A percentile compares a stretch with the other conserved stretches of the same genome.
Conservation (phyloP, 2,329 filamentous ascomycete genomes). For the Pestalotiopsis sp. region DNA sequence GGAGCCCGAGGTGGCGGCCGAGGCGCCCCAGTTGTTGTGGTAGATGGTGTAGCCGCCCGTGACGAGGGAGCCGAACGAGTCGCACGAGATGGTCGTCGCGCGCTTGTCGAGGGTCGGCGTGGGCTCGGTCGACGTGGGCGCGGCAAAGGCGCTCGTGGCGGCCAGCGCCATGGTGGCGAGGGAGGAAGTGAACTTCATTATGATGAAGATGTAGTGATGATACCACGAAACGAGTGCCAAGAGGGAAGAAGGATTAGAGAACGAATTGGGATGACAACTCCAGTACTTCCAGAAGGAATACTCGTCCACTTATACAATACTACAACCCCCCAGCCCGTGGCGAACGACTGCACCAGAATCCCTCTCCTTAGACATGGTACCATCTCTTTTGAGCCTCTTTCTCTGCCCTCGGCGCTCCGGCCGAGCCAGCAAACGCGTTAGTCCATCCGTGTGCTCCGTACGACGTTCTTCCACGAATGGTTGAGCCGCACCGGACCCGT, state of each 20-base stretch:
- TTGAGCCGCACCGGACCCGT: background rate
- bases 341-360: background rate
- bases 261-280: background rate
- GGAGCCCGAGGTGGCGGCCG: constrained; percentile 36
- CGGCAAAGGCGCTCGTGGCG: constrained; percentile 19
- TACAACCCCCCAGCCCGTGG: background rate
- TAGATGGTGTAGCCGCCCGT: constrained; percentile 50
- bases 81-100: constrained; percentile 36
- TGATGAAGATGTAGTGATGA: background rate
- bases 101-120: constrained; percentile 36
- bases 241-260: background rate
- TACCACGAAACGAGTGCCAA: background rate
- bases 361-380: background rate
- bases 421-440: background rate
- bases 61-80: constrained; percentile 37
- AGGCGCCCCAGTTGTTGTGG: constrained; percentile 54
- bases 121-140: constrained; percentile 25
- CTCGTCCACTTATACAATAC: background rate
- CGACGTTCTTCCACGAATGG: constrained; percentile 12
- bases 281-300: background rate
- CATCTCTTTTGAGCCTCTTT: background rate
- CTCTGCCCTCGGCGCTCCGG: background rate
- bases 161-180: constrained; percentile 31
- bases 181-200: constrained; percentile 13
- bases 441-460: background rate